These are phyloP conservation scores for Komagataella pseudopastoris DNA, from an alignment of 805 yeast genomes.

Conservation along the genomic window DNA sequence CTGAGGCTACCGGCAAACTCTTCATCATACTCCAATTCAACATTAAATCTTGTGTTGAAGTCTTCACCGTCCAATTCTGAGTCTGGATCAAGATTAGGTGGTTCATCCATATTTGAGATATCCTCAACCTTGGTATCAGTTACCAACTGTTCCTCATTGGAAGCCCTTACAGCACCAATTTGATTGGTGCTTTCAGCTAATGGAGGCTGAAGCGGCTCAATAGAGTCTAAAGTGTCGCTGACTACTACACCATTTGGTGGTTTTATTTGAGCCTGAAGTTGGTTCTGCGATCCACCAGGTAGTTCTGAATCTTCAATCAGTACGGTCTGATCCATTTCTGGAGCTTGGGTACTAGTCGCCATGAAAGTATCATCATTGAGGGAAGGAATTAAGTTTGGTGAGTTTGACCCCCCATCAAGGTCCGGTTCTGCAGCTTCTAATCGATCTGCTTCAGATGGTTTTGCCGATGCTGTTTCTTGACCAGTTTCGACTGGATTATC, in stretches of 20 bases:
- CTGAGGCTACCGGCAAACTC: constrained; percentile 10
- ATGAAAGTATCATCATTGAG: not conserved
- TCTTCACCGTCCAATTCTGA: not conserved
- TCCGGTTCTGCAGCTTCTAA: not conserved
- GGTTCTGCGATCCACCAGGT: constrained; percentile 1
- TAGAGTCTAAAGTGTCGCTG: not conserved
- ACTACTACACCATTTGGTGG: constrained; percentile 1
- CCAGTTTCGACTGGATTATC: not conserved
- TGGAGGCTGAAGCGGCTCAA: not conserved
- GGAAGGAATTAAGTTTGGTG: not conserved
- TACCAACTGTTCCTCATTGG: not conserved
- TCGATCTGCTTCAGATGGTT: not conserved
- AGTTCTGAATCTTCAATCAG: not conserved
- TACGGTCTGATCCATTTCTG: constrained; percentile 1
- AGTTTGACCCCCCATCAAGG: not conserved
- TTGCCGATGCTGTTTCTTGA: not conserved
- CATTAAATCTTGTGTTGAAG: not conserved
- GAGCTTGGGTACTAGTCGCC: not conserved
- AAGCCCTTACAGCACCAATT: not conserved
- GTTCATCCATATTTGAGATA: not conserved
- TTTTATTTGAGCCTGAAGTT: not conserved
- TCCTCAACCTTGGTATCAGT: not conserved
- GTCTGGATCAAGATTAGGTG: not conserved
- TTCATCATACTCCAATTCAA: not conserved
- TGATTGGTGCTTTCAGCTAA: not conserved